phyloP scores from a whole-genome alignment of 805 yeast genomes.

The Pichia eremophila region DNA sequence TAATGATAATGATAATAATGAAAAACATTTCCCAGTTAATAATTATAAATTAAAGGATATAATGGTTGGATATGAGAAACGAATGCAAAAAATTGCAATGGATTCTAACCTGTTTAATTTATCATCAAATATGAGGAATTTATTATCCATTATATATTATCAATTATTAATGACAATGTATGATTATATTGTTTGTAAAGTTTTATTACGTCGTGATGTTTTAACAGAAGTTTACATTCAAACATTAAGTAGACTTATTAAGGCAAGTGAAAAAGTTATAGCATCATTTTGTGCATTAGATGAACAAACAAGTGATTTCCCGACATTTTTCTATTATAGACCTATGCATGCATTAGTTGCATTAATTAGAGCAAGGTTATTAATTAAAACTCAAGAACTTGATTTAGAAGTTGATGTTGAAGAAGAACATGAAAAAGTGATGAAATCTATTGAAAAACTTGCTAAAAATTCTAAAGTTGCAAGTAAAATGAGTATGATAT shows the following conservation, averaged over 20 bases:
- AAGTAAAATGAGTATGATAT: slow-evolving; percentile 25
- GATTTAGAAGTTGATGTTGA: slow-evolving; percentile 27
- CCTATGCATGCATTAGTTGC: slow-evolving; percentile 45
- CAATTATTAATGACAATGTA: slow-evolving; percentile 43
- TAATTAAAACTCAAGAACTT: slow-evolving; percentile 34
- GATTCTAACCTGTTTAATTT: slow-evolving; percentile 31
- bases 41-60: slow-evolving; percentile 18
- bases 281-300: slow-evolving; percentile 35
- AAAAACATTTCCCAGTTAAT: background rate
- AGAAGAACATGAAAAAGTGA: slow-evolving; percentile 22
- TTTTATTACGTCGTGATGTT: slow-evolving; percentile 22
- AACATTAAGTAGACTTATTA: slow-evolving; percentile 33
- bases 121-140: slow-evolving; percentile 28
- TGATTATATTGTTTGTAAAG: slow-evolving; percentile 41
- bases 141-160: slow-evolving; percentile 38
- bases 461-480: slow-evolving; percentile 25
- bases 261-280: slow-evolving; percentile 37
- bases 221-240: slow-evolving; percentile 28
- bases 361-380: slow-evolving; percentile 35
- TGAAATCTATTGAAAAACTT: slow-evolving; percentile 15
- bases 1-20: background rate
- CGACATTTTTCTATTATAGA: slow-evolving; percentile 44
- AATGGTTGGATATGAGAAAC: slow-evolving; percentile 32
- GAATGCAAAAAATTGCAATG: slow-evolving; percentile 30
- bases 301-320: slow-evolving; percentile 32